Percentiles rank a stretch among this genome's conserved stretches.
Evolutionary conservation across 2,329 filamentous ascomycete species (phyloP).

Genomic region (Exophiala dermatitidis): DNA sequence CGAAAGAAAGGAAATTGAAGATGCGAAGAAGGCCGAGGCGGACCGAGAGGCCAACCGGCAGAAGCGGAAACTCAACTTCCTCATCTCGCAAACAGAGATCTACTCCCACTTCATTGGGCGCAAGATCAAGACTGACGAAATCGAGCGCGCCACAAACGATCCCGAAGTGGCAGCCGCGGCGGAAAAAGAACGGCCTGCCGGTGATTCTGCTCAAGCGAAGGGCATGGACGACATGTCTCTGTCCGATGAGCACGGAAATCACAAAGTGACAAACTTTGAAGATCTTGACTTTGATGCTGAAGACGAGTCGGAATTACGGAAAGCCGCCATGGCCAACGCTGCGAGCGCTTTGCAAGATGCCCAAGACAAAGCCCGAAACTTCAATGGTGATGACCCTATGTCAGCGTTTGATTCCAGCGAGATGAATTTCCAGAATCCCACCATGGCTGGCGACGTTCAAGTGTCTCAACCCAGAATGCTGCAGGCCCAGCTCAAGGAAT

Average conservation of each 20-base stretch:
- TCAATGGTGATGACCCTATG: constrained; percentile 64
- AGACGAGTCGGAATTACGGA: constrained; percentile 71
- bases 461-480: constrained; percentile 92
- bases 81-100: constrained; percentile 96
- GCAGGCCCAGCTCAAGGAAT: constrained; percentile 91
- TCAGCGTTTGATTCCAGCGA: constrained; percentile 85
- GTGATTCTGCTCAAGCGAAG: constrained; percentile 36
- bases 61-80: constrained; percentile 97
- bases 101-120: constrained; percentile 99
- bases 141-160: constrained; percentile 82
- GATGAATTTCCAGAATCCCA: constrained; percentile 99
- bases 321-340: constrained; percentile 88
- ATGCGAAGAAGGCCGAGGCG: constrained; percentile 91
- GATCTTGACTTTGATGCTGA: constrained; percentile 93
- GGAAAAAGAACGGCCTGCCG: constrained; percentile 31
- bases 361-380: constrained; percentile 83
- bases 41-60: constrained; percentile 95
- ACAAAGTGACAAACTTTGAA: constrained; percentile 87
- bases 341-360: constrained; percentile 93
- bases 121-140: constrained; percentile 96
- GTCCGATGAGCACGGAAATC: constrained; percentile 40
- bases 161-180: constrained; percentile 55
- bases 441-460: constrained; percentile 86
- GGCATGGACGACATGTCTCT: constrained; percentile 44
- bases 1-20: constrained; percentile 92